A percentile compares a stretch with the other conserved stretches of the same genome.
phyloP scores from a whole-genome alignment of 441 rosid species.

The Arabidopsis lyrata region DNA sequence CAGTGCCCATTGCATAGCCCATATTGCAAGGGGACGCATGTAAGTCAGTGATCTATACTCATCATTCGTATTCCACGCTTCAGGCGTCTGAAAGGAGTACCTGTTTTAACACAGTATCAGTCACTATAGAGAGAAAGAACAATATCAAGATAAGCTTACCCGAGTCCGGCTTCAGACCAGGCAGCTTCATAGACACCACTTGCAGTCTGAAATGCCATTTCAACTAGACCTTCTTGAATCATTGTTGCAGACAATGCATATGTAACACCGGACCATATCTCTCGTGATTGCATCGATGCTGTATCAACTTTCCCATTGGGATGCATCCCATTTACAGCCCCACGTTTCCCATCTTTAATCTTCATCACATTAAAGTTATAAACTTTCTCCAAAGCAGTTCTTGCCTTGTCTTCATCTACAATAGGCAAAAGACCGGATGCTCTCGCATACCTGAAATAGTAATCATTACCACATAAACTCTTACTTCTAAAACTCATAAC shows the following conservation, averaged over 20 bases:
- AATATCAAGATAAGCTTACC: conserved; percentile 54
- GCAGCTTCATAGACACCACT: conserved; percentile 75
- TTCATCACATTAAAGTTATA: conserved; percentile 78
- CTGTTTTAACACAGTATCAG: conserved; percentile 44
- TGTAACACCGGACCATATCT: conserved; percentile 94
- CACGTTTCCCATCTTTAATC: conserved; percentile 79
- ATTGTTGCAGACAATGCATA: conserved; percentile 89
- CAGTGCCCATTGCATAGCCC: conserved; percentile 97
- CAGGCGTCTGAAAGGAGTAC: conserved; percentile 88
- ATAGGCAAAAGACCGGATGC: conserved; percentile 86
- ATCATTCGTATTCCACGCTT: conserved; percentile 74
- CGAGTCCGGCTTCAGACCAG: conserved; percentile 86
- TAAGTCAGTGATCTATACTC: conserved; percentile 70
- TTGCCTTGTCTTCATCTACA: conserved; percentile 73
- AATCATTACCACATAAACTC: not conserved
- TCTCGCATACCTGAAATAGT: conserved; percentile 69
- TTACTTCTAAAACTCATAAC: not conserved
- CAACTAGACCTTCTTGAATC: conserved; percentile 80
- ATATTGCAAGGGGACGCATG: conserved; percentile 94
- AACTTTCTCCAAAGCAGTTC: conserved; percentile 68
- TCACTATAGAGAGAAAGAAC: not conserved
- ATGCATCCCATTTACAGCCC: conserved; percentile 93
- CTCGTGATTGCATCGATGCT: conserved; percentile 85
- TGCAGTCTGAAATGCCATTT: conserved; percentile 81
- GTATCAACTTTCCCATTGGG: conserved; percentile 83